Base-by-base conservation (phyloP, 192 early-diverging fungal species). In the Diversispora epigaea region DNA sequence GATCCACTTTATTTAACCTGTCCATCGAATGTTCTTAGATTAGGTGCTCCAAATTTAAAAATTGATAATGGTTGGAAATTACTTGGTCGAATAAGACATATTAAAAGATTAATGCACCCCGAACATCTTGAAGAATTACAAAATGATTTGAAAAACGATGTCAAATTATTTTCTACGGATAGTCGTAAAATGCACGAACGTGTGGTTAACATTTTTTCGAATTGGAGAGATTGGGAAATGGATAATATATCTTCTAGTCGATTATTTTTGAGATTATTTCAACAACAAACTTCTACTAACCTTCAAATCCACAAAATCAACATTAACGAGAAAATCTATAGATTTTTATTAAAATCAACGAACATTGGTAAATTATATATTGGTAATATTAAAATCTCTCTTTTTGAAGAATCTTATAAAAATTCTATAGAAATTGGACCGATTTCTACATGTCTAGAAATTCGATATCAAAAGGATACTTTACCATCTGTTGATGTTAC, bases 41-140 rank as follows among this genome's bases (percentile, higher is more conserved):
- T 93, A 4, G 90, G 89, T 11, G 82, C 86, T 8, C 76, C 84
- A 40, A 82, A 84, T 66, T 85, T 89, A 73, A 86, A 92, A 66
- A 83, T 81, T 25, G 91, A 94, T 75, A 84, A 84, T 52, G 90
- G 90, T 22, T 94, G 93, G 93, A 94, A 92, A 70, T 68, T 94
- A 4, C 63, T 94, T 7, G 81, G 81, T 12, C 88, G 90, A 67
- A 80, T 93, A 64, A 75, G 91, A 32, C 86, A 90, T 72, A 88
- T 86, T 69, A 80, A 86, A 61, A 76, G 83, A 17, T 54, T 64
- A 10, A 87, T 89, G 84, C 77, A 81, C 12, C 15, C 54, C 22
- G 44, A 74, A 12, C 69, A 71, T 15, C 69, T 75, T 19, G 77
- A 82, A 21, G 63, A 70, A 46, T 70, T 90, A 4, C 83, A 86